Base-by-base conservation (phyloP, 495 filamentous ascomycete genomes). In the Hapsidospora chrysogenum region DNA sequence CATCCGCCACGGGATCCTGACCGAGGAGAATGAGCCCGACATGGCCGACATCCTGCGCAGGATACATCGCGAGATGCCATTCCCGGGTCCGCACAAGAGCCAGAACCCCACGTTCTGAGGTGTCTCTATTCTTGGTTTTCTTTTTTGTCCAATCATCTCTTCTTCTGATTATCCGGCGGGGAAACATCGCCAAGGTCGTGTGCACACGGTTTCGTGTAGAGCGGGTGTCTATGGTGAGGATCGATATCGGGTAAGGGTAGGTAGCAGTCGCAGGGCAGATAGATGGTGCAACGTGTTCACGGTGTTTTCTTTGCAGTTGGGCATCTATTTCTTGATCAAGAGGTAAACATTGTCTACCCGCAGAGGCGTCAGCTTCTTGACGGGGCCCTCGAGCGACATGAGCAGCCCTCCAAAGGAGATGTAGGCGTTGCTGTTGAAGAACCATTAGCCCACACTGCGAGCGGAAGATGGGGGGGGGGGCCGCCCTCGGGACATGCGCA, bases 321-420 rank as follows among this genome's bases (percentile, higher is more conserved):
- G 11, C 11, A 6, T 44, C 59, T 67, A 92, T 73, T 85, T 87
- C 76, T 94, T 95, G 36, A 85, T 61, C 23, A 96, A 67, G 40
- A 99, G 66, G 55, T 96, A 99, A 30, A 92, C 72, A 50, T 96
- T 76, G 54, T 96, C 89, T 41, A 93, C 85, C 39, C 80, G 66
- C 50, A 95, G 54, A 2, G 81, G 74, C n/a, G 77, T 85, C 17
- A 96, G 72, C 63, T 87, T 92, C 69, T 92, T 93, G 51, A 89
- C 93, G 2, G 89, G 87, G 1, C 92, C 89, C 49, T 92, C 80
- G 17, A 99, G 68, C 50, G 75, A 77, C 47, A 96, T 76, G 43
- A 99, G 53, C 40, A 99, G 53, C 1, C 89, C 89, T 22, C 89
- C 89, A 45, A 95, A 99, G 3, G 80, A 89, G 46, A 85, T 67